Percentiles rank a stretch among this genome's conserved stretches.
Evolutionary conservation across 805 yeast species (phyloP).

Genomic region (Yamadazyma endophytica): DNA sequence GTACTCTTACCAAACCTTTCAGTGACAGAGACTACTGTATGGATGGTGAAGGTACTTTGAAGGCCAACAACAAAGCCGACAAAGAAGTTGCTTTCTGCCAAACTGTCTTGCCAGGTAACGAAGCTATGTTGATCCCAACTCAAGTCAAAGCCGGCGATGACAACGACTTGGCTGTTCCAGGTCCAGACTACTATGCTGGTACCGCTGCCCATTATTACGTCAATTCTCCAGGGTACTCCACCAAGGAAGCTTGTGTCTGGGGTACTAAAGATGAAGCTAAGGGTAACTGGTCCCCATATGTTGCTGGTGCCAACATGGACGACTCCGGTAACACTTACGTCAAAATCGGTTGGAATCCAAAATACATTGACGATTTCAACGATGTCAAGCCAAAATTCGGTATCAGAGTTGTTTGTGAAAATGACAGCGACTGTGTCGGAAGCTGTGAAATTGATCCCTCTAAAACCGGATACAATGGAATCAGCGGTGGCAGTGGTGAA

Average conservation of each 20-base stretch:
- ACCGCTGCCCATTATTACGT: constrained; percentile 86
- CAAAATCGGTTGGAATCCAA: constrained; percentile 90
- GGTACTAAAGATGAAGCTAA: constrained; percentile 62
- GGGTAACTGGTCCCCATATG: constrained; percentile 94
- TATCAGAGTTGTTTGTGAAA: constrained; percentile 68
- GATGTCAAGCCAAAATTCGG: constrained; percentile 63
- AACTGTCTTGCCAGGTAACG: constrained; percentile 91
- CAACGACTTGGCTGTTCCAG: constrained; percentile 77
- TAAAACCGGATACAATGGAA: constrained; percentile 53
- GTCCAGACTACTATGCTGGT: constrained; percentile 75
- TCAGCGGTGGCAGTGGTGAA: constrained; percentile 42
- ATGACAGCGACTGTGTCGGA: constrained; percentile 67
- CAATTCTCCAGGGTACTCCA: constrained; percentile 78
- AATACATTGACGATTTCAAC: constrained; percentile 64
- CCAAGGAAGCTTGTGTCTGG: constrained; percentile 80
- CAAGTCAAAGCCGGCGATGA: constrained; percentile 46
- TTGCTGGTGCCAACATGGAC: constrained; percentile 87
- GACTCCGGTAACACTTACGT: constrained; percentile 64
- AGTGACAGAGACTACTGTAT: constrained; percentile 59
- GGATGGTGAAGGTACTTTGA: constrained; percentile 74
- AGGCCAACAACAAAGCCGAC: constrained; percentile 54
- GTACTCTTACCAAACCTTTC: constrained; percentile 61
- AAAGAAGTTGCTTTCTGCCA: constrained; percentile 79
- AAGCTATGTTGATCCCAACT: constrained; percentile 91
- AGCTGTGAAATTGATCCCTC: constrained; percentile 82